Evolutionary conservation across 495 filamentous ascomycete species (phyloP), one percentile per base, ranked within the genome.

Genomic region (Penicillium lagena): DNA sequence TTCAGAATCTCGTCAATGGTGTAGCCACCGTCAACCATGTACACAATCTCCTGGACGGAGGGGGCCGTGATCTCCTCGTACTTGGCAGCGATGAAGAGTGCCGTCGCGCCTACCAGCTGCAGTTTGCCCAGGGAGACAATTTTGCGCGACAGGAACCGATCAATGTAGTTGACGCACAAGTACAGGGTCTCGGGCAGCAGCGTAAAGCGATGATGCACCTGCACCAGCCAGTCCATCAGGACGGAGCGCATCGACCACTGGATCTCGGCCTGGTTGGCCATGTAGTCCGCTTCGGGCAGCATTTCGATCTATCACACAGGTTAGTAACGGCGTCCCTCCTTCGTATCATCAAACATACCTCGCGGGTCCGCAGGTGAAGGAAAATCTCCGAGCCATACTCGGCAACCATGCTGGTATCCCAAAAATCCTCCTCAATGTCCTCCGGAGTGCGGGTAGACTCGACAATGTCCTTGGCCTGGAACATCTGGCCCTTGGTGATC

Each of bases 181-280:
- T 94, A 97, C 7, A 98, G 71, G 0, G 93, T 98, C 72, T 98
- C 94, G 7, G 93, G 93, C 2, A 96, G 80, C 10, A 97, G 76
- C 15, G 75, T 75, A 70, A 98, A 97, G 36, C 94, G 88, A 52
- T 82, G 77, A 58, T 98, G 93, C 14, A 98, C 93, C 60, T 97
- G 91, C 35, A 96, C 83, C 9, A 98, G 75, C 93, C 93, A 98
- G 62, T 97, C 94, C 83, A 97, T 95, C 42, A 98, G 80, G 36
- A 97, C 88, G 9, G 91, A 82, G 37, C 93, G 88, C 91, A 96
- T 96, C 0, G 91, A 95, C 94, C 94, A 97, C 62, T 95, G 89
- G 43, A 98, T 91, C 63, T 97, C 90, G n/a, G 83, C 80, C 61
- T 98, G 93, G 41, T 85, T 82, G 39, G 95, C 88, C 94, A 98